Evolutionary conservation across 1,284 basidiomycete genomes (phyloP).

Genomic region (Apiotrichum porosum): DNA sequence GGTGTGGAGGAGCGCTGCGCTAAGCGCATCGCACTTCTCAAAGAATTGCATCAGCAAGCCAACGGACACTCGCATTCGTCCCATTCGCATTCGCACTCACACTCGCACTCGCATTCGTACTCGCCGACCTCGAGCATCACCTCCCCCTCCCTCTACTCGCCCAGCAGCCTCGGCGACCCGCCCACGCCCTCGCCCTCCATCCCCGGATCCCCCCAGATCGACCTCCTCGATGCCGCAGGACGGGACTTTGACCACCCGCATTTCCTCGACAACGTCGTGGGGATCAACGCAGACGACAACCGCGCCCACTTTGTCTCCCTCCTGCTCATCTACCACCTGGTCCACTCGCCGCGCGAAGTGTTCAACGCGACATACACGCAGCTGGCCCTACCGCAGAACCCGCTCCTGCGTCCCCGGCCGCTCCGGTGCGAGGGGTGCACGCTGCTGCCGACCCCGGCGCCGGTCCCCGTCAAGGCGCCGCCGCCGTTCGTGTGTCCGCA

Average conservation of each 20-base stretch:
- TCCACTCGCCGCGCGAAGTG: constrained; percentile 12
- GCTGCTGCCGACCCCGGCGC: not conserved
- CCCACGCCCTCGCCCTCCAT: not conserved
- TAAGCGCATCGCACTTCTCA: too few relatives aligned
- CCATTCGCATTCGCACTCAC: too few relatives aligned
- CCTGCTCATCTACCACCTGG: constrained; percentile 36
- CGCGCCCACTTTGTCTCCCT: constrained; percentile 28
- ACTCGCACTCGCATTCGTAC: too few relatives aligned
- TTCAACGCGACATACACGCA: constrained; percentile 1
- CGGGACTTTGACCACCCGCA: too few relatives aligned
- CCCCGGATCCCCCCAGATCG: too few relatives aligned
- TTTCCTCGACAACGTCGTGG: not conserved
- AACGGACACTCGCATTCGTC: too few relatives aligned
- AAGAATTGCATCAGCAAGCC: too few relatives aligned
- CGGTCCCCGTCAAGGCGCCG: not conserved
- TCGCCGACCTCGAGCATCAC: too few relatives aligned
- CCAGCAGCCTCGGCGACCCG: not conserved
- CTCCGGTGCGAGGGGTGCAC: not conserved
- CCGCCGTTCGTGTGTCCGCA: constrained; percentile 1
- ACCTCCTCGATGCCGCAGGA: too few relatives aligned
- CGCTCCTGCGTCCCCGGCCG: not conserved
- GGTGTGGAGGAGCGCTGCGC: not conserved
- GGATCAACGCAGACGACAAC: constrained; percentile 1
- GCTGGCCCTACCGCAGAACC: constrained; percentile 2
- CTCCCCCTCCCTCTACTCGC: not conserved